Conservation (phyloP, 768 basidiomycete genomes). For the Sarcomyxa edulis region DNA sequence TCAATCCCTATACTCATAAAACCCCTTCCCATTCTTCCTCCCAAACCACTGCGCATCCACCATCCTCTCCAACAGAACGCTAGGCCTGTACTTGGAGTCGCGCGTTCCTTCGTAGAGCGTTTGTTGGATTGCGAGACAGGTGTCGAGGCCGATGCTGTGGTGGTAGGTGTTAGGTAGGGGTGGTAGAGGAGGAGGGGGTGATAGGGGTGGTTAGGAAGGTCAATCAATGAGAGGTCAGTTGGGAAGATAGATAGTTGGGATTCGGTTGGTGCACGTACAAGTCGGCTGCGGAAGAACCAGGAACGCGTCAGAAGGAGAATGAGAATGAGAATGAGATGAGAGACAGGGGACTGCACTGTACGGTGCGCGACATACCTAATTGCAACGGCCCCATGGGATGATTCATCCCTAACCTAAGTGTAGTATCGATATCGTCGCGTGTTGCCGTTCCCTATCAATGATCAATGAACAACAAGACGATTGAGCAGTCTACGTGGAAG, state of each 20-base stretch:
- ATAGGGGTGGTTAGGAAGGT: background rate
- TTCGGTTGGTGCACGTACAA: conserved; percentile 51
- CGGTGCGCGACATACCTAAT: conserved; percentile 52
- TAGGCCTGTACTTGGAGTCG: conserved; percentile 93
- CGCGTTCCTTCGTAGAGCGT: conserved; percentile 85
- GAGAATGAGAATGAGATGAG: conserved; percentile 1
- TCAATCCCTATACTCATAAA: conserved; percentile 72
- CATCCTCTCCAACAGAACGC: conserved; percentile 88
- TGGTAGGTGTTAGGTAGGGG: conserved; percentile 1
- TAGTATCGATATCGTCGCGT: conserved; percentile 93
- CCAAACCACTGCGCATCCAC: conserved; percentile 95
- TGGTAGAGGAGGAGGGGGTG: conserved; percentile 2
- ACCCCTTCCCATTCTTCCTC: conserved; percentile 89
- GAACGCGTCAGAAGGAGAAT: background rate
- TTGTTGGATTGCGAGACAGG: conserved; percentile 89
- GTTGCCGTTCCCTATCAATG: conserved; percentile 76
- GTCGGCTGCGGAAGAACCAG: conserved; percentile 33
- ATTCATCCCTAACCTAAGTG: conserved; percentile 88
- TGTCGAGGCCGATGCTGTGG: conserved; percentile 93
- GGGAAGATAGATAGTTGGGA: no score
- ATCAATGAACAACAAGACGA: background rate
- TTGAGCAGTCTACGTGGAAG: background rate
- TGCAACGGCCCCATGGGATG: conserved; percentile 95
- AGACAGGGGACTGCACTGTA: no score
- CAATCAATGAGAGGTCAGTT: background rate